These are phyloP conservation scores for Aspergillus quadrilineatus DNA, from an alignment of 2,329 filamentous ascomycete species.

Conservation along the genomic window DNA sequence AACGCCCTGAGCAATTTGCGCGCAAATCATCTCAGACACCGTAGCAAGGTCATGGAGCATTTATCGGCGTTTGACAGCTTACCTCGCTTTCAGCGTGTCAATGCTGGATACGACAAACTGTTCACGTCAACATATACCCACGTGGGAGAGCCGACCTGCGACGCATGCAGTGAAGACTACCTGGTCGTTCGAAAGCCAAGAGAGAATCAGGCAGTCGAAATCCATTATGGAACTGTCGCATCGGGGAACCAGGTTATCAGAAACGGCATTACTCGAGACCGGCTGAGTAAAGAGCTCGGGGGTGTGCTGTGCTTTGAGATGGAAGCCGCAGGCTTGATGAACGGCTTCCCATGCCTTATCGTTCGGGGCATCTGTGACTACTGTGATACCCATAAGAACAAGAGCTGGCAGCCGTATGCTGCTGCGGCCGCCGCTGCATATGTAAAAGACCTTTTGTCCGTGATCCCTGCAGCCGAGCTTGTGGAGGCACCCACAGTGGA, in stretches of 20 bases:
- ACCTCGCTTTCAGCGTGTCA: neutral
- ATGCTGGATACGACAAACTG: neutral
- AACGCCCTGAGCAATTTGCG: slow-evolving; percentile 15
- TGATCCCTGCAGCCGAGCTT: neutral
- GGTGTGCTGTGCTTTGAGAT: slow-evolving; percentile 1
- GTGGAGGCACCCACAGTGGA: neutral
- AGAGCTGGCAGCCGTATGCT: slow-evolving; percentile 1
- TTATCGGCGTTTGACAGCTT: neutral
- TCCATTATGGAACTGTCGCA: slow-evolving; percentile 1
- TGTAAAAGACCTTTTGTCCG: neutral
- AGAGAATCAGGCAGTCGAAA: neutral
- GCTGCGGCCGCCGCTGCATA: neutral
- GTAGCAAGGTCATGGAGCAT: neutral
- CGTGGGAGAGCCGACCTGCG: neutral
- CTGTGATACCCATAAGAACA: slow-evolving; percentile 11
- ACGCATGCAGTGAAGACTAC: neutral
- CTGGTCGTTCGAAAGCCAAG: too few relatives aligned
- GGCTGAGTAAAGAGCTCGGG: slow-evolving; percentile 19
- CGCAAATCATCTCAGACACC: neutral
- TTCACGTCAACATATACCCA: neutral
- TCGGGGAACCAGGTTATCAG: slow-evolving; percentile 7
- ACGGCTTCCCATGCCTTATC: slow-evolving; percentile 2
- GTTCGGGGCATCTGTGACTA: slow-evolving; percentile 17
- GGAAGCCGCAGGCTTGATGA: slow-evolving; percentile 6
- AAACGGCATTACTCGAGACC: slow-evolving; percentile 15